These are phyloP conservation scores for Calonectria leucothoes DNA, from an alignment of 2,329 filamentous ascomycete species.

Conservation along the genomic window DNA sequence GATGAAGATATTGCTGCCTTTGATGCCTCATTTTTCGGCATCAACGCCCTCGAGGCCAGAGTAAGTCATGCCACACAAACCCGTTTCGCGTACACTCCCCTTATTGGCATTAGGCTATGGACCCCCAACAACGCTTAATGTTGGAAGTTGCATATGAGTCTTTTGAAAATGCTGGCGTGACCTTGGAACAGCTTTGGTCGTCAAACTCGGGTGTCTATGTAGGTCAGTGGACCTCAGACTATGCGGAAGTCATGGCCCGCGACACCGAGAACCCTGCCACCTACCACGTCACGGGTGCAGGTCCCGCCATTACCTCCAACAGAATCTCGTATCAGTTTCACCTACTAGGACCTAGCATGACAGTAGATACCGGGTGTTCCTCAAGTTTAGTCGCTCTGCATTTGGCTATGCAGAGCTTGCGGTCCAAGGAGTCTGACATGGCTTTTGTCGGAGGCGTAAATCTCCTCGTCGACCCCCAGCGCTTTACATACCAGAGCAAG, in stretches of 20 bases:
- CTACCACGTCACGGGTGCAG: slow-evolving; percentile 58
- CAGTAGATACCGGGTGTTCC: slow-evolving; percentile 64
- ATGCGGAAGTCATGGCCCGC: slow-evolving; percentile 36
- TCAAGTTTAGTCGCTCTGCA: slow-evolving; percentile 60
- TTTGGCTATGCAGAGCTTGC: slow-evolving; percentile 51
- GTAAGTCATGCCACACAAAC: slow-evolving; percentile 1
- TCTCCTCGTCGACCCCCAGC: slow-evolving; percentile 38
- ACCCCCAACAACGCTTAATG: slow-evolving; percentile 43
- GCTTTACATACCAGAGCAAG: slow-evolving; percentile 38
- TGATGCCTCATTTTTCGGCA: slow-evolving; percentile 41
- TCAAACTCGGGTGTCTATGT: slow-evolving; percentile 44
- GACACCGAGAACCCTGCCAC: slow-evolving; percentile 57
- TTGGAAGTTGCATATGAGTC: slow-evolving; percentile 43
- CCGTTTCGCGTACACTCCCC: neutral
- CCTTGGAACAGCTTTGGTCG: slow-evolving; percentile 40
- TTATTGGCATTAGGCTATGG: slow-evolving; percentile 30
- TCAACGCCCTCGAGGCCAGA: slow-evolving; percentile 30
- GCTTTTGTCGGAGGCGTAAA: slow-evolving; percentile 45
- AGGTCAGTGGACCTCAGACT: slow-evolving; percentile 42
- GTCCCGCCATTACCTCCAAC: slow-evolving; percentile 56
- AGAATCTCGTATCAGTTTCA: slow-evolving; percentile 62
- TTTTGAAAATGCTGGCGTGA: slow-evolving; percentile 47
- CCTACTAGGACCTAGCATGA: slow-evolving; percentile 58
- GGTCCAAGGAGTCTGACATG: slow-evolving; percentile 44
- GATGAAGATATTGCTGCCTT: slow-evolving; percentile 39